These are phyloP conservation scores for Barbarea vulgaris DNA, from an alignment of 345 rosid genomes.

Conservation along the genomic window DNA sequence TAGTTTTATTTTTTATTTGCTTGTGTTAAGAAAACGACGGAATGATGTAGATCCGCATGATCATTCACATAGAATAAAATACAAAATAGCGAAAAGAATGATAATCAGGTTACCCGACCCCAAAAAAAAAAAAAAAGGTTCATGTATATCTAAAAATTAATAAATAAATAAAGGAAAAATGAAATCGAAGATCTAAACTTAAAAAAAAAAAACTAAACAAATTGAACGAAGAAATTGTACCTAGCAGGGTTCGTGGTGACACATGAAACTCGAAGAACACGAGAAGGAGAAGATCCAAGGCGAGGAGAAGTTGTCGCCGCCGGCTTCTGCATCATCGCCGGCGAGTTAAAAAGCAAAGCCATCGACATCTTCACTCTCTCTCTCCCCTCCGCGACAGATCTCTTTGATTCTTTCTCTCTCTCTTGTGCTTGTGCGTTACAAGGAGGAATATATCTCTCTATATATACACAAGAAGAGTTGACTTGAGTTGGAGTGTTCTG, in stretches of 20 bases:
- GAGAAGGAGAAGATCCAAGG: conserved; percentile 35
- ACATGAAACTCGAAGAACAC: conserved; percentile 37
- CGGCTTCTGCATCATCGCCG: conserved; percentile 30
- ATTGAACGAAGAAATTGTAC: conserved; percentile 1
- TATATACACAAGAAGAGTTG: conserved; percentile 31
- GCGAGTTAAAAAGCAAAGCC: conserved; percentile 28
- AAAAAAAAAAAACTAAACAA: too few species aligned
- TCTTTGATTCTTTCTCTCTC: conserved; percentile 32
- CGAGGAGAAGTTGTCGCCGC: conserved; percentile 11
- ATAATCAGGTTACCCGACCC: neutral
- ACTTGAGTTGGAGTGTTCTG: conserved; percentile 28
- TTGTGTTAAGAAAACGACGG: conserved; percentile 3
- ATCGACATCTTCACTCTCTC: conserved; percentile 31
- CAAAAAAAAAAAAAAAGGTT: too few species aligned
- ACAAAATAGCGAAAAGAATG: conserved; percentile 11
- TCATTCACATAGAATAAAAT: neutral
- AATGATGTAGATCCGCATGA: neutral
- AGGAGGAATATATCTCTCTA: conserved; percentile 25
- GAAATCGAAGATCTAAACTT: conserved; percentile 26
- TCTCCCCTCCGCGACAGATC: conserved; percentile 3
- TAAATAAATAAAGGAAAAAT: neutral
- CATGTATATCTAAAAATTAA: neutral
- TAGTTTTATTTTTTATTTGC: neutral
- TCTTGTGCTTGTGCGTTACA: conserved; percentile 33
- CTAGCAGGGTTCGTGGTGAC: conserved; percentile 26